Percentiles rank a stretch among this genome's conserved stretches.
These are phyloP conservation scores for Globisporangium splendens DNA, from an alignment of 352 stramenopile species.

Conservation along the genomic window DNA sequence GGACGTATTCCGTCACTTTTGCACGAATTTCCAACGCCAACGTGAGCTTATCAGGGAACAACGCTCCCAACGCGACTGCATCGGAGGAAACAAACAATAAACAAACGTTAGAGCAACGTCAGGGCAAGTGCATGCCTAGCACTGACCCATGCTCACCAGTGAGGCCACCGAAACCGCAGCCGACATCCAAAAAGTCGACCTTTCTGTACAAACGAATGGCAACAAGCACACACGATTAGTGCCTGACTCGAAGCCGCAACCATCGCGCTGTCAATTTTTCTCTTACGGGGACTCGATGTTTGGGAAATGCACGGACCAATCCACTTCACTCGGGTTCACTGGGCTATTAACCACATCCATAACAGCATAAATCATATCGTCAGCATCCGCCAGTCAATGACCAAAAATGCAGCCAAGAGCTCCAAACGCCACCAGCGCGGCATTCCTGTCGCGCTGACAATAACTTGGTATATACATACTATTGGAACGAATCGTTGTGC, in stretches of 20 bases:
- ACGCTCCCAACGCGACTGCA: conserved; percentile 84
- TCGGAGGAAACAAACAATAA: not conserved
- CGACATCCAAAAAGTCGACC: conserved; percentile 95
- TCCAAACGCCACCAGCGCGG: not conserved
- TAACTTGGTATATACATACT: no score
- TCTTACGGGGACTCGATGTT: conserved; percentile 70
- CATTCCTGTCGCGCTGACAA: no score
- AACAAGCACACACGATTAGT: not conserved
- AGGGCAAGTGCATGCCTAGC: not conserved
- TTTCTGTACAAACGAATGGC: conserved; percentile 30
- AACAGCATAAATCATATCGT: not conserved
- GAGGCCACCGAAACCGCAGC: conserved; percentile 97
- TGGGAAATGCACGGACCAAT: conserved; percentile 94
- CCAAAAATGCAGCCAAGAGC: not conserved
- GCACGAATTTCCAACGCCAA: conserved; percentile 97
- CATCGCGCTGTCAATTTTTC: not conserved
- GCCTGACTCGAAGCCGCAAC: not conserved
- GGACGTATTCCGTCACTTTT: conserved; percentile 93
- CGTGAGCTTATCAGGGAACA: conserved; percentile 93
- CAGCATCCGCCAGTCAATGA: not conserved
- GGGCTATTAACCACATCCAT: conserved; percentile 40
- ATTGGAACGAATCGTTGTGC: conserved; percentile 96
- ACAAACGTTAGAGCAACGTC: not conserved
- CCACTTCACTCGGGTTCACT: conserved; percentile 79
- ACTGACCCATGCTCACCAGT: conserved; percentile 65